Percentiles rank a stretch among this genome's conserved stretches.
These are phyloP conservation scores for Rostrohypoxylon terebratum DNA, from an alignment of 495 filamentous ascomycete genomes.

Conservation along the genomic window DNA sequence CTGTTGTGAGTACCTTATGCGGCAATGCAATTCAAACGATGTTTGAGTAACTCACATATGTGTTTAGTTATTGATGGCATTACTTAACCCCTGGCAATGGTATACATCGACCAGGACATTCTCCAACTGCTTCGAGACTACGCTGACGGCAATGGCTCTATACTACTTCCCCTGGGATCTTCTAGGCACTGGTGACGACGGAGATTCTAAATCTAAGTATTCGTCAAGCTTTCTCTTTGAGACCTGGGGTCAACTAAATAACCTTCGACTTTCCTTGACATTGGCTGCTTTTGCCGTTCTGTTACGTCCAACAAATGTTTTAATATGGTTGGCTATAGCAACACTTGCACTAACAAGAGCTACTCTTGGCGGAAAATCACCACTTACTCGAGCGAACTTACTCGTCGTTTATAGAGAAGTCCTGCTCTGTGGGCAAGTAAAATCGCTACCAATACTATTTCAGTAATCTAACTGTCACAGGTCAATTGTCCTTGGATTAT, in stretches of 20 bases:
- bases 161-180: slow-evolving; percentile 87
- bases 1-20: slow-evolving; percentile 66
- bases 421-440: slow-evolving; percentile 70
- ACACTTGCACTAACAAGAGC: slow-evolving; percentile 58
- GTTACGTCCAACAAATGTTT: slow-evolving; percentile 87
- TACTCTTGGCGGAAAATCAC: slow-evolving; percentile 52
- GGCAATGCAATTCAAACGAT: neutral
- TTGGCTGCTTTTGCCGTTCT: slow-evolving; percentile 87
- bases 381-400: slow-evolving; percentile 58
- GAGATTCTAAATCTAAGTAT: slow-evolving; percentile 43
- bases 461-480: slow-evolving; percentile 51
- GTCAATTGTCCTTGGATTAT: slow-evolving; percentile 68
- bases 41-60: slow-evolving; percentile 18
- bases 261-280: slow-evolving; percentile 74
- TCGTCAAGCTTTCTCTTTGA: slow-evolving; percentile 35
- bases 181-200: slow-evolving; percentile 52
- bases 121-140: slow-evolving; percentile 93
- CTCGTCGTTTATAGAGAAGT: slow-evolving; percentile 70
- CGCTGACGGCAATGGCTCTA: slow-evolving; percentile 82
- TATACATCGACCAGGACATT: slow-evolving; percentile 93
- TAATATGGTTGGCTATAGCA: slow-evolving; percentile 79
- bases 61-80: slow-evolving; percentile 71
- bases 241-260: slow-evolving; percentile 49
- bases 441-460: slow-evolving; percentile 30
- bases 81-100: slow-evolving; percentile 95